These are phyloP conservation scores for Arabidopsis arenosa DNA, from an alignment of 345 rosid genomes.

Conservation along the genomic window DNA sequence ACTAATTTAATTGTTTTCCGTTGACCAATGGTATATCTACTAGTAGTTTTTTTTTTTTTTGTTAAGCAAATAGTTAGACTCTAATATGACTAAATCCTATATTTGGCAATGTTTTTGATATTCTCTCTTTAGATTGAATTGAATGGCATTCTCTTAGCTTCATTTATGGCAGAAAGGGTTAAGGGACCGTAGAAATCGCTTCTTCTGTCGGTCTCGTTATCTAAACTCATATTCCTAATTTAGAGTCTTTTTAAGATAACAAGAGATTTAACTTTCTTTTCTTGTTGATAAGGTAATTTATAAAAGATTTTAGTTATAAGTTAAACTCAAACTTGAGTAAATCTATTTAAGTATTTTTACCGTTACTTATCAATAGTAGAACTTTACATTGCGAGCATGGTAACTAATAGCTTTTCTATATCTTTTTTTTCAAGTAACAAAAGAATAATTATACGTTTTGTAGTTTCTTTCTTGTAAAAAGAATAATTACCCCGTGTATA, in stretches of 20 bases:
- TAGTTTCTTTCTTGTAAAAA: slow-evolving; percentile 11
- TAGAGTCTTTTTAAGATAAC: neutral
- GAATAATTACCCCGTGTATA: neutral
- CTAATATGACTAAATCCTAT: slow-evolving; percentile 27
- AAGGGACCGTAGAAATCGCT: slow-evolving; percentile 25
- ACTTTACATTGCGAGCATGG: neutral
- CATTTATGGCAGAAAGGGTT: neutral
- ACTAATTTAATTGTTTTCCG: slow-evolving; percentile 27
- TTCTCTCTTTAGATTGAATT: neutral
- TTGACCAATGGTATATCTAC: slow-evolving; percentile 27
- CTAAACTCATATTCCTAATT: slow-evolving; percentile 27
- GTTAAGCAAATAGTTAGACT: slow-evolving; percentile 29
- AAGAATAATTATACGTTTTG: neutral
- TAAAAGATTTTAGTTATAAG: neutral
- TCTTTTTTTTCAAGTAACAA: neutral
- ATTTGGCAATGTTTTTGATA: slow-evolving; percentile 18
- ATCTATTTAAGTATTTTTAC: neutral
- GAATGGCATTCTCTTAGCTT: slow-evolving; percentile 16
- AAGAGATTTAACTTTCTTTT: neutral
- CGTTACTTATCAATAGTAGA: neutral
- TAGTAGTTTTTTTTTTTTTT: neutral
- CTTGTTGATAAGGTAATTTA: neutral
- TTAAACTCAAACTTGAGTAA: neutral
- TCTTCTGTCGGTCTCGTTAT: slow-evolving; percentile 16
- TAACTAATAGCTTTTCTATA: neutral